Base-by-base conservation (phyloP, 108 stramenopile species). In the Stephanodiscus triporus region DNA sequence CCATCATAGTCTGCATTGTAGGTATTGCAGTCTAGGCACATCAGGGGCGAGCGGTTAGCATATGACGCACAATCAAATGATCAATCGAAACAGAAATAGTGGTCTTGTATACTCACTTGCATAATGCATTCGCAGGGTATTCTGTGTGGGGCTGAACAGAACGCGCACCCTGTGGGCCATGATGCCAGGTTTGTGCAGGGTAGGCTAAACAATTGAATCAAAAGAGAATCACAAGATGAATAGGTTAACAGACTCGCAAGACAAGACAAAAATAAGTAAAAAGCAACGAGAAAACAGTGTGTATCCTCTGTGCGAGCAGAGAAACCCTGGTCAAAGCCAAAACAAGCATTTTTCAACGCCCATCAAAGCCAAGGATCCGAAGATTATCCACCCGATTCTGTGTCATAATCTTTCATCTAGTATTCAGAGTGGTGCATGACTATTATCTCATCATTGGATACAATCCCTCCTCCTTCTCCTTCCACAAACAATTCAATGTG, bases 1-100 rank as follows among this genome's bases (percentile, higher is more conserved):
- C 99, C 99, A 75, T 99, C 99, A 63, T 97, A 99, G 84, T 99
- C 99, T 9, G 99, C 99, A 75, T 99, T 99, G 93, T 99, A 99
- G 6, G 98, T 96, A 83, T 99, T 99, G 81, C 99, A 99, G 85
- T 99, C 86, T 82, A 57, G 45, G 20, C 20, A 38, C 19, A 20
- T 61, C 14, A 58, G 9, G 54, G 19, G 64, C 34, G 45, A 63
- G 3, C 19, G 30, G 47, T 68, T 14, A 29, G 38, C 32, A 11
- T 4, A 38, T 45, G n/a, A 34, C 4, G 17, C 43, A 66, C 26
- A 16, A n/a, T 32, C 26, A 75, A 59, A 30, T 16, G 24, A 19
- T 58, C 1, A 24, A 30, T 57, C 7, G 55, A 68, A 40, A 38
- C 4, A 7, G 8, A 42, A 58, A 24, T 49, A 37, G 38, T n/a